Base-by-base conservation (phyloP, 2,329 filamentous ascomycete genomes). In the Trichoderma polysporum region DNA sequence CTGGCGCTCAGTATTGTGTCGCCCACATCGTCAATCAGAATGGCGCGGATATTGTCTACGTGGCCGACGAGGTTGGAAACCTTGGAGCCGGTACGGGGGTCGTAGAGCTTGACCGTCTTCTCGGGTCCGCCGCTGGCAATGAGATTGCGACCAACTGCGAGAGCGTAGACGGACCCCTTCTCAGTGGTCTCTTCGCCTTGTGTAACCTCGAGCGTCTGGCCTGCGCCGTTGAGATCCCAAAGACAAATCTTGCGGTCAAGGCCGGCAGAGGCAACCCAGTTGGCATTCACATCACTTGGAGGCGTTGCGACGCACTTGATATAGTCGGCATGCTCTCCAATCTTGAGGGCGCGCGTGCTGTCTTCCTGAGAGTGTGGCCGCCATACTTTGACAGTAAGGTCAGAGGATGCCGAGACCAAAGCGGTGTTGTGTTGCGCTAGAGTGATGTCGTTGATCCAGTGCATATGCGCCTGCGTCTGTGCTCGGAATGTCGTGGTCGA, bases 11-110 rank as follows among this genome's bases (percentile, higher is more conserved):
- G 87, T 72, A 99, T 92, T 47, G 89, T 96, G 75, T 97, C 93
- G 45, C 93, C 94, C 68, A 91, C 89, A 71, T 94, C 89, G 73
- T 92, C 97, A 70, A 99, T 89, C 61, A 99, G 83, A 69, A 99
- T 93, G 72, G 94, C 91, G 56, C 95, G 89, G 71, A 99, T 90
- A 71, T 94, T 97, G 82, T 97, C 94, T 22, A 94, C 96, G 77
- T 99, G 95, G 5, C 95, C 95, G 25, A 98, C 93, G 71, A 99
- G 94, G 78, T 97, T 98, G 70, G 94, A 98, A 68, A 98, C 91
- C 69, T 92, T 87, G 80, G 95, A 93, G 66, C 94, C 94, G 10
- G 92, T 91, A 73, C 90, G 89, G 56, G 93, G 88, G 78, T 99
- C 95, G 91, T 96, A 97, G 15, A 99, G 83, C 62, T 95, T 87